Base-by-base conservation (phyloP, 1,284 basidiomycete genomes). In the Ustilago tritici region DNA sequence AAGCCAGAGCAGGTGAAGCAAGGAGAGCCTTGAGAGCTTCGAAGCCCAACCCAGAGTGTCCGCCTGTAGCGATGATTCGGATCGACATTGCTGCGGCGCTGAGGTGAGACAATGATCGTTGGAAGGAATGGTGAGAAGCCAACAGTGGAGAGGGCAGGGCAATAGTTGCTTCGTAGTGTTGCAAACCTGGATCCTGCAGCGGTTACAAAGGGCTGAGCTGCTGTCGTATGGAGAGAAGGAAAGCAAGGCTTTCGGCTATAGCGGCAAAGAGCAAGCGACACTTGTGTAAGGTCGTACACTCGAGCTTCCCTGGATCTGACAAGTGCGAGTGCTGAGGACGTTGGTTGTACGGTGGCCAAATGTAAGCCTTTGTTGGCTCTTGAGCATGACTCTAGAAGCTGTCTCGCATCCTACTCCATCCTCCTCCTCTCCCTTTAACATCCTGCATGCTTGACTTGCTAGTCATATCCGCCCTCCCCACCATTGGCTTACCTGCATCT, bases 21-120 rank as follows among this genome's bases (percentile, higher is more conserved):
- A 78, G 56, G 17, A 78, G 67, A 28, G 67, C 57, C 49, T 78
- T 73, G 70, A 78, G 62, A 2, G 75, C 75, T 32, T 73, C 75
- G 31, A 70, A 70, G 2, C 75, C 75, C 2, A 78, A 61, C 4
- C 75, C 75, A 2, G 75, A 78, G 55, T 78, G 75, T 4, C 75
- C 70, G 17, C 75, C 75, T 15, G 75, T 73, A 2, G 75, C 75
- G n/a, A 73, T 43, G 40, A 78, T 68, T 14, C 74, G 64, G 4
- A 68, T 35, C 41, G 65, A 47, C 70, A 73, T 73, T 32, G 17
- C 32, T 9, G 32, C 46, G 46, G 4, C 10, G 23, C 46, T n/a
- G 4, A 49, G 46, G 5, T 40, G 3, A 49, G 46, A n/a, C 12
- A 2, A 49, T 23, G 46, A 28, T 49, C 19, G 46, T 11, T 40